A percentile compares a stretch with the other conserved stretches of the same genome.
phyloP scores from a whole-genome alignment of 176 grass and related monocot genomes.

The Elymus sibiricus region DNA sequence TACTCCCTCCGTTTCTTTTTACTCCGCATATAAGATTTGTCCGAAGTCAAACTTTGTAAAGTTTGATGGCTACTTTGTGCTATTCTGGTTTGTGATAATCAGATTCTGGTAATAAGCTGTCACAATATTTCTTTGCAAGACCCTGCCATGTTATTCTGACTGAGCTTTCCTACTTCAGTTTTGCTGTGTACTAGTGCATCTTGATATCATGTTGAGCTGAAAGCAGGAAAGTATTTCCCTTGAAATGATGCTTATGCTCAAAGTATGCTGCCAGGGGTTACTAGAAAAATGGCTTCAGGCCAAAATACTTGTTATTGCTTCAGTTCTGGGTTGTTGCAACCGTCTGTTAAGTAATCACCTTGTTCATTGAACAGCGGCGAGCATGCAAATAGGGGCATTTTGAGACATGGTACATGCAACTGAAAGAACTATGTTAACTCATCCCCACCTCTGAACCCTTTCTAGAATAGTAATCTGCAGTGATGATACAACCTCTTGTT shows the following conservation, averaged over 20 bases:
- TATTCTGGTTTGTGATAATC: not conserved
- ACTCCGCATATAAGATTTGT: too few relatives aligned
- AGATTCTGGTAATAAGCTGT: slow-evolving; percentile 1
- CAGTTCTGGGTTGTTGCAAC: not conserved
- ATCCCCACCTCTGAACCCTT: too few relatives aligned
- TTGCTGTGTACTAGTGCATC: not conserved
- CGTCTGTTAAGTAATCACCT: not conserved
- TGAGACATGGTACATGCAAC: too few relatives aligned
- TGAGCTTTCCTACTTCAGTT: slow-evolving; percentile 6
- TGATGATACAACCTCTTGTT: too few relatives aligned
- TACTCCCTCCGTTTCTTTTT: too few relatives aligned
- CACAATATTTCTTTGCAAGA: not conserved
- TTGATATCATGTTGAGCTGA: not conserved
- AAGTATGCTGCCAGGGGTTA: not conserved
- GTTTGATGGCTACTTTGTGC: not conserved
- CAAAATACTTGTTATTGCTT: not conserved
- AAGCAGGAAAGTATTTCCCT: not conserved
- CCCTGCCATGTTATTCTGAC: slow-evolving; percentile 4
- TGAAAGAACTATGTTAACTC: too few relatives aligned
- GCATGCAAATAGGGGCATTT: not conserved
- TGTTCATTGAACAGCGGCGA: not conserved
- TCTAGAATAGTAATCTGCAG: too few relatives aligned
- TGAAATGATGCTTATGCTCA: not conserved
- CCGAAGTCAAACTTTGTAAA: too few relatives aligned
- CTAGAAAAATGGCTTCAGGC: not conserved